Conservation (phyloP, 257 asterid genomes). For the Nicotiana sylvestris region DNA sequence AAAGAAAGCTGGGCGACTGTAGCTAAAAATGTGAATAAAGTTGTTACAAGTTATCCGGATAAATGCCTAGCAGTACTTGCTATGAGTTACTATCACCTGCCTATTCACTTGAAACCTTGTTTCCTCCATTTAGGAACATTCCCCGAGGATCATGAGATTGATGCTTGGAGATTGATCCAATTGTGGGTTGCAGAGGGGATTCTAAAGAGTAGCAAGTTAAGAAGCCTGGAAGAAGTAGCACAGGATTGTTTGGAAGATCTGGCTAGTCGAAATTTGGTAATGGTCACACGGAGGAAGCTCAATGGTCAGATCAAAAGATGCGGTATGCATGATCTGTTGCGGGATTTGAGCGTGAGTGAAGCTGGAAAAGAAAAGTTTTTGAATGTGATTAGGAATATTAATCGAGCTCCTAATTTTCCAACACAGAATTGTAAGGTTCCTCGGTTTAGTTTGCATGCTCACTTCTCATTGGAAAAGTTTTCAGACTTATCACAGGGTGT, state of each 20-base stretch:
- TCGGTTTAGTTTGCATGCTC: neutral
- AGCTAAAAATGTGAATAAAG: neutral
- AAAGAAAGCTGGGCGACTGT: neutral
- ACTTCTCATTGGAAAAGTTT: neutral
- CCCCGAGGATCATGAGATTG: constrained; percentile 13
- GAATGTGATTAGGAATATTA: neutral
- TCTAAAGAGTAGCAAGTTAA: neutral
- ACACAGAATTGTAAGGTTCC: neutral
- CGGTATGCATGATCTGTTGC: constrained; percentile 6
- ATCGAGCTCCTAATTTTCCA: neutral
- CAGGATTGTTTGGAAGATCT: neutral
- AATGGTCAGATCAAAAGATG: neutral
- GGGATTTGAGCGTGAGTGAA: neutral
- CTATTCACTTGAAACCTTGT: constrained; percentile 14
- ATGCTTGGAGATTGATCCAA: neutral
- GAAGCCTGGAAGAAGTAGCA: constrained; percentile 1
- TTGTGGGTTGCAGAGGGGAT: constrained; percentile 20
- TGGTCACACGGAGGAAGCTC: neutral
- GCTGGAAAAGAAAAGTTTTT: neutral
- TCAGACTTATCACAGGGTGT: neutral
- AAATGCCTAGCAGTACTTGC: constrained; percentile 9
- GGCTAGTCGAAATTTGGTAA: neutral
- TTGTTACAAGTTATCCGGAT: neutral
- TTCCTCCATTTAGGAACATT: constrained; percentile 8
- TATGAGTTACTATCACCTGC: constrained; percentile 13